Percentiles rank a stretch among this genome's conserved stretches.
phyloP scores from a whole-genome alignment of 2,329 filamentous ascomycete species.

The Colletotrichum incanum region DNA sequence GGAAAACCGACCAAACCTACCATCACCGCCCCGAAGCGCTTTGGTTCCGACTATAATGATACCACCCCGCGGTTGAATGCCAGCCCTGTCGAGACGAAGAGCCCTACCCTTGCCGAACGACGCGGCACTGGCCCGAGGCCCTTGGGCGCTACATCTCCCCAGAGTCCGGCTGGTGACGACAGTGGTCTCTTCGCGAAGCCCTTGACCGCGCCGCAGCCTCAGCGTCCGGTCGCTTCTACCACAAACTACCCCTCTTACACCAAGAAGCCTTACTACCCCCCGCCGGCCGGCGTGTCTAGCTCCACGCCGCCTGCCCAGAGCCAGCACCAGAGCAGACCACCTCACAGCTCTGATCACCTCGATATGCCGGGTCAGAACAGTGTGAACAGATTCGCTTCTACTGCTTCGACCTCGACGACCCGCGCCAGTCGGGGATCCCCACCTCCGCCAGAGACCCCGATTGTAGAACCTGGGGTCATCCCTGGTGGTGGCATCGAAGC shows the following conservation, averaged over 20 bases:
- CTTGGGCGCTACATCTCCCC: constrained; percentile 78
- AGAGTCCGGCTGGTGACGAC: constrained; percentile 82
- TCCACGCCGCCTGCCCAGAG: constrained; percentile 45
- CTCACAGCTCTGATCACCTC: constrained; percentile 52
- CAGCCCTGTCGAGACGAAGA: constrained; percentile 70
- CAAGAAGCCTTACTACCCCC: constrained; percentile 73
- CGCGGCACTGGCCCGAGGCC: constrained; percentile 87
- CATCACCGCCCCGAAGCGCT: constrained; percentile 60
- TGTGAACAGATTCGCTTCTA: constrained; percentile 80
- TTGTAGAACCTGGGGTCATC: constrained; percentile 79
- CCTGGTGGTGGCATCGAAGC: constrained; percentile 89
- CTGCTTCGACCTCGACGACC: constrained; percentile 93
- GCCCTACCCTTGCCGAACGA: constrained; percentile 82
- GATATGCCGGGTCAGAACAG: constrained; percentile 61
- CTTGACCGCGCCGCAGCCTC: constrained; percentile 62
- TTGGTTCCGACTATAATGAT: constrained; percentile 64
- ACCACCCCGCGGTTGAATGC: constrained; percentile 68
- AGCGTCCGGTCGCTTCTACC: constrained; percentile 57
- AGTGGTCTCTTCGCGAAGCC: constrained; percentile 85
- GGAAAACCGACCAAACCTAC: constrained; percentile 58
- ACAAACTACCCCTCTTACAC: constrained; percentile 66
- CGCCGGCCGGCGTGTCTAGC: constrained; percentile 58
- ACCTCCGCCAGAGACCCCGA: constrained; percentile 92
- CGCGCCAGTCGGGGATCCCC: constrained; percentile 93
- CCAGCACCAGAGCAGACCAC: constrained; percentile 50